Conservation (phyloP, 2,329 filamentous ascomycete genomes). For the Aspergillus glaucus region DNA sequence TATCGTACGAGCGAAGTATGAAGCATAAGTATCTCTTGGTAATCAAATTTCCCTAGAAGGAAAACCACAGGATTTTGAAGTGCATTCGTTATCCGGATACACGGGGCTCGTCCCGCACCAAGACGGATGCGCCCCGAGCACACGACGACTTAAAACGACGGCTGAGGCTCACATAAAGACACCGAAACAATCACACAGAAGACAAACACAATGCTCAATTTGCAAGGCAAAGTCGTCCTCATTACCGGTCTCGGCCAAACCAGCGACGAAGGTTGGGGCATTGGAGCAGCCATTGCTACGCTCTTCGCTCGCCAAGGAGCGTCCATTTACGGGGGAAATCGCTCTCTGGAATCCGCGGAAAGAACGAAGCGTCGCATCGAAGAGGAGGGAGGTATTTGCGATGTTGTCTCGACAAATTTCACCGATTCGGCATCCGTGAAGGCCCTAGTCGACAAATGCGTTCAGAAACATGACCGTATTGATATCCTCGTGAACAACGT, state of each 20-base stretch:
- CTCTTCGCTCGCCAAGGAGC: constrained; percentile 46
- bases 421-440: constrained; percentile 50
- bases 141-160: background rate
- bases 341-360: constrained; percentile 36
- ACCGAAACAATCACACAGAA: background rate
- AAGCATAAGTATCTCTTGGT: background rate
- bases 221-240: constrained; percentile 19
- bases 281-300: constrained; percentile 46
- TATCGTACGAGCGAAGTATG: background rate
- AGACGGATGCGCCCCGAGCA: background rate
- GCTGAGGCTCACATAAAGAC: background rate
- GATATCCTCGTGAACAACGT: constrained; percentile 59
- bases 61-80: background rate
- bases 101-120: background rate
- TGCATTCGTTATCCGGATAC: background rate
- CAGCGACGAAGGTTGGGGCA: constrained; percentile 42
- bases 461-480: constrained; percentile 49
- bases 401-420: constrained; percentile 45
- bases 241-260: constrained; percentile 30
- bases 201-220: constrained; percentile 15
- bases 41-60: background rate
- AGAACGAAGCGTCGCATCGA: constrained; percentile 38
- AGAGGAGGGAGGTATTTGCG: constrained; percentile 26
- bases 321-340: constrained; percentile 47
- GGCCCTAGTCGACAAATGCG: constrained; percentile 46